These are phyloP conservation scores for Cucurbita pepo DNA, from an alignment of 306 rosid genomes.

Conservation along the genomic window DNA sequence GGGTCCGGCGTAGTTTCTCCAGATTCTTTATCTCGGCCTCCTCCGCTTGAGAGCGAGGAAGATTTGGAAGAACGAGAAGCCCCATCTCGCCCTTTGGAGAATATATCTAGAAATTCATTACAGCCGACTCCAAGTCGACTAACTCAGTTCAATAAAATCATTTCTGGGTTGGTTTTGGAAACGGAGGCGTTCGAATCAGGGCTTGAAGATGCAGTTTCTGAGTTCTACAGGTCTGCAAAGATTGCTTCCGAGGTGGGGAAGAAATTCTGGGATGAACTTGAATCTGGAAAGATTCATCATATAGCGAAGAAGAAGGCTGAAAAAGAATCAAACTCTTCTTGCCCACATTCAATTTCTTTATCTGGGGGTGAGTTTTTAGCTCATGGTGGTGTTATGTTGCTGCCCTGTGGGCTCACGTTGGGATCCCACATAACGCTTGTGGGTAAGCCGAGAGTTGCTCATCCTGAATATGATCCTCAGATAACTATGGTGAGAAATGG, in stretches of 20 bases:
- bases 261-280: constrained; percentile 37
- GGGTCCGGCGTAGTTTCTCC: constrained; percentile 25
- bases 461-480: constrained; percentile 17
- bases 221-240: constrained; percentile 42
- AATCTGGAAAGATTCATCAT: constrained; percentile 19
- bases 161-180: constrained; percentile 40
- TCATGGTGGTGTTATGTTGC: constrained; percentile 31
- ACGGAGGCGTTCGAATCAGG: constrained; percentile 22
- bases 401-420: constrained; percentile 86
- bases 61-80: constrained; percentile 40
- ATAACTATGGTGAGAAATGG: constrained; percentile 21
- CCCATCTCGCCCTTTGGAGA: constrained; percentile 44
- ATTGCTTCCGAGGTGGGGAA: constrained; percentile 44
- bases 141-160: constrained; percentile 5
- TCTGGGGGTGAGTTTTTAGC: constrained; percentile 35
- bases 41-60: constrained; percentile 23
- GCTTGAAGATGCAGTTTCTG: constrained; percentile 18
- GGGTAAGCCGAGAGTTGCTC: constrained; percentile 44
- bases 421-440: constrained; percentile 75
- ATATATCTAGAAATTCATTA: constrained; percentile 24
- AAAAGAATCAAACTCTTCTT: constrained; percentile 22
- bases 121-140: constrained; percentile 35
- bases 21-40: constrained; percentile 24
- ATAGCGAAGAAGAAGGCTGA: constrained; percentile 1
- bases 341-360: constrained; percentile 44